Conservation (phyloP, 2,329 filamentous ascomycete species). For the Pyrenophora tritici-repentis region DNA sequence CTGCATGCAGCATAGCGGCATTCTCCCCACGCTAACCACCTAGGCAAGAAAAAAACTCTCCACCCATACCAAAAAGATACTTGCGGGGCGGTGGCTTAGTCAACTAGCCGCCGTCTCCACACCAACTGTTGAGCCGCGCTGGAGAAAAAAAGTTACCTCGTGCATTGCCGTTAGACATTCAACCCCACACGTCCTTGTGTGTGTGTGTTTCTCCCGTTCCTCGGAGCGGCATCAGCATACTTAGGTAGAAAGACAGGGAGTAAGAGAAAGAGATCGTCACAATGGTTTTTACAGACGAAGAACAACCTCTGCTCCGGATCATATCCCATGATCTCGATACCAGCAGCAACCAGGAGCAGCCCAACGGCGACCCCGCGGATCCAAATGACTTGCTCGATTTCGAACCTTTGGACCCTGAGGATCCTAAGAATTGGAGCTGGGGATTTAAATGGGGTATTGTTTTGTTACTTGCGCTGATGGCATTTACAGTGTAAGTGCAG, state of each 20-base stretch:
- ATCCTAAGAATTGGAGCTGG: constrained; percentile 39
- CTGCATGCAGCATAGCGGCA: no score
- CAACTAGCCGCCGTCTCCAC: no score
- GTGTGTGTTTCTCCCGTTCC: no score
- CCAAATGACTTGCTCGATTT: constrained; percentile 33
- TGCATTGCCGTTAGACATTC: no score
- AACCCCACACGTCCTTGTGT: no score
- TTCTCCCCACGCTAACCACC: no score
- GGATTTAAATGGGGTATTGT: constrained; percentile 43
- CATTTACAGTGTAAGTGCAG: constrained; percentile 41
- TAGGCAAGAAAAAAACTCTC: no score
- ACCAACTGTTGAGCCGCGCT: no score
- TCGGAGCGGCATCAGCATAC: no score
- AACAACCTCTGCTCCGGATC: constrained; percentile 37
- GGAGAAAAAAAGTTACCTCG: background rate
- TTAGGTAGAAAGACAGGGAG: background rate
- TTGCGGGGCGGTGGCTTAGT: no score
- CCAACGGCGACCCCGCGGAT: constrained; percentile 13
- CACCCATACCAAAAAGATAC: constrained; percentile 1
- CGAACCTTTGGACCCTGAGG: constrained; percentile 35
- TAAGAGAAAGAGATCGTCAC: background rate
- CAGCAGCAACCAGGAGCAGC: constrained; percentile 17
- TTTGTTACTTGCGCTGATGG: constrained; percentile 39
- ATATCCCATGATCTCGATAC: constrained; percentile 24
- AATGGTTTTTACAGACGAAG: constrained; percentile 33